Conservation (phyloP, 345 rosid genomes). For the Raphanus sativus region DNA sequence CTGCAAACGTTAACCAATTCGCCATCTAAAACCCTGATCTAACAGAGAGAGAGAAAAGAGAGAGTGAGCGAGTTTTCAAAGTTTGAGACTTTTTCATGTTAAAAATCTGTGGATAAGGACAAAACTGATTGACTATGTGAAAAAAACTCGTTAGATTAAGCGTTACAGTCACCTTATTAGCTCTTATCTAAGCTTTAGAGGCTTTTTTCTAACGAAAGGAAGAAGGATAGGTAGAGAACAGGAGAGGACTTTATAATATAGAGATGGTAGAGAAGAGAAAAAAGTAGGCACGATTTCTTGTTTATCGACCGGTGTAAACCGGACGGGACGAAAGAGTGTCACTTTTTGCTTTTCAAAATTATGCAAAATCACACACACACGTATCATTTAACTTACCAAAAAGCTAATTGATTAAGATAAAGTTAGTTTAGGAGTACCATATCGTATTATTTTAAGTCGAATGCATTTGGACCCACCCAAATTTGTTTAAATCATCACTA, state of each 20-base stretch:
- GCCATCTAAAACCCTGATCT: constrained; percentile 41
- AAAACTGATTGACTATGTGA: not conserved
- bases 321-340: constrained; percentile 15
- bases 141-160: constrained; percentile 9
- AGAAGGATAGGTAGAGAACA: not conserved
- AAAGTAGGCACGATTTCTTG: constrained; percentile 42
- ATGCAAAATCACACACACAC: not conserved
- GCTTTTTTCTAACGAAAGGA: not conserved
- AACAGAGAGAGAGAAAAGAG: too few species aligned
- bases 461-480: not conserved
- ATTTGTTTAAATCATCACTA: not conserved
- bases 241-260: not conserved
- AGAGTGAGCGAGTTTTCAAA: constrained; percentile 12
- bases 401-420: not conserved
- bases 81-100: not conserved
- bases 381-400: not conserved
- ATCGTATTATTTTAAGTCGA: not conserved
- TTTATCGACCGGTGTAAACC: constrained; percentile 52
- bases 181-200: not conserved
- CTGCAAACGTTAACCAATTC: constrained; percentile 85
- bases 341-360: constrained; percentile 4
- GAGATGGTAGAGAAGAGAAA: not conserved
- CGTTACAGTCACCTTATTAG: constrained; percentile 1
- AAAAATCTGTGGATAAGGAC: constrained; percentile 19
- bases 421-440: not conserved